Conservation (phyloP, 1,284 basidiomycete genomes). For the Leccinum subspadiceum region DNA sequence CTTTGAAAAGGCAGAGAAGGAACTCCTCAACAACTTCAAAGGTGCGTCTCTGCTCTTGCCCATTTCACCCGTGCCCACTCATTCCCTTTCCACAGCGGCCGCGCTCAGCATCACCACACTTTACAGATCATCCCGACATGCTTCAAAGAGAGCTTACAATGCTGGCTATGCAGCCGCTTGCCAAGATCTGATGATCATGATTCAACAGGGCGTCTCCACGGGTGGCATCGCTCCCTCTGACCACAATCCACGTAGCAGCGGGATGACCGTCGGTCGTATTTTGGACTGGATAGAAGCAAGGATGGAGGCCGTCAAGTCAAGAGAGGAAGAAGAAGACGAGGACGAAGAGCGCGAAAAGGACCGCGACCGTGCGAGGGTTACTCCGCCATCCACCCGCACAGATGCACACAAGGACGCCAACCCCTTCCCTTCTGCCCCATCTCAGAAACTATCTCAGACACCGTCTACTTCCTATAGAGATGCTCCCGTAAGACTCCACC, state of each 20-base stretch:
- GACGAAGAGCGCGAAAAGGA: slow-evolving; percentile 65
- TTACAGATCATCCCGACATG: slow-evolving; percentile 70
- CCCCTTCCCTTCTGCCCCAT: slow-evolving; percentile 19
- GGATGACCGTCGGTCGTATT: slow-evolving; percentile 69
- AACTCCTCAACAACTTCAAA: slow-evolving; percentile 77
- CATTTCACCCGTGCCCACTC: slow-evolving; percentile 8
- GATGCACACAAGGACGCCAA: slow-evolving; percentile 21
- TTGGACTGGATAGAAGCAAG: slow-evolving; percentile 78
- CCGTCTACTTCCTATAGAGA: slow-evolving; percentile 20
- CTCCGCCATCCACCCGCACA: slow-evolving; percentile 18
- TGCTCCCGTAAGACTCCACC: slow-evolving; percentile 19
- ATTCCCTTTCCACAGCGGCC: slow-evolving; percentile 49
- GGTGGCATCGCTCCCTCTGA: slow-evolving; percentile 40
- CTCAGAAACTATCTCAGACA: slow-evolving; percentile 23
- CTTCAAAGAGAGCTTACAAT: slow-evolving; percentile 74
- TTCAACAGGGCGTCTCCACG: slow-evolving; percentile 74
- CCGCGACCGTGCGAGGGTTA: slow-evolving; percentile 28
- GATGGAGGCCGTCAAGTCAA: slow-evolving; percentile 64
- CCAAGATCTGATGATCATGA: slow-evolving; percentile 73
- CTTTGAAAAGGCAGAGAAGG: slow-evolving; percentile 68
- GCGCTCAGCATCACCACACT: slow-evolving; percentile 80
- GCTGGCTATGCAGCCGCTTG: slow-evolving; percentile 74
- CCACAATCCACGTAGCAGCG: slow-evolving; percentile 42
- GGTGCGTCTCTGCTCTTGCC: slow-evolving; percentile 38
- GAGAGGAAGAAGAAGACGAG: slow-evolving; percentile 77